Evolutionary conservation across 139 green algal genomes (phyloP).

Genomic region (Marvania coccoides): DNA sequence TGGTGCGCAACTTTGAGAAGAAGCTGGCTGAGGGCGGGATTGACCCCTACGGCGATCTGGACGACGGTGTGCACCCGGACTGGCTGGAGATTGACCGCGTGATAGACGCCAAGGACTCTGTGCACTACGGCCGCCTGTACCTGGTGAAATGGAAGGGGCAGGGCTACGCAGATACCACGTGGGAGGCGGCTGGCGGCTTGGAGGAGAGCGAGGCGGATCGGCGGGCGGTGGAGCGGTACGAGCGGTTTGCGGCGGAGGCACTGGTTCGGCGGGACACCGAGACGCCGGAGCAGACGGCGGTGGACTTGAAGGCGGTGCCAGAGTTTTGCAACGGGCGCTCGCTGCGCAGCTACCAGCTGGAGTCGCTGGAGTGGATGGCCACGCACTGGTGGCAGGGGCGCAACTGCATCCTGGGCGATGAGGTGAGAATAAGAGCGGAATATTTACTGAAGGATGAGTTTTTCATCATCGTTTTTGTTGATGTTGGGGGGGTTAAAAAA

Average conservation of each 20-base stretch:
- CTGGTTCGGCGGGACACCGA: slow-evolving; percentile 51
- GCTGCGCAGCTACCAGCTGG: slow-evolving; percentile 78
- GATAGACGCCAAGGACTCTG: slow-evolving; percentile 11
- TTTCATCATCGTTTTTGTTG: too few species aligned
- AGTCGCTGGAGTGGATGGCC: slow-evolving; percentile 68
- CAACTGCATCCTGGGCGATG: slow-evolving; percentile 88
- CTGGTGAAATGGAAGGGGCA: slow-evolving; percentile 74
- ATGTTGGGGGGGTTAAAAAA: too few species aligned
- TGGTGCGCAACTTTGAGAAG: slow-evolving; percentile 22
- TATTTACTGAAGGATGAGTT: too few species aligned
- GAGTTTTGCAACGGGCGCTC: slow-evolving; percentile 56
- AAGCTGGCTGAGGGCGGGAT: slow-evolving; percentile 6
- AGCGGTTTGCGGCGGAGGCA: neutral
- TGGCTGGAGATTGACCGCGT: slow-evolving; percentile 35
- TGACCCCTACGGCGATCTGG: slow-evolving; percentile 28
- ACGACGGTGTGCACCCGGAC: slow-evolving; percentile 31
- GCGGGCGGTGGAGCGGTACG: neutral
- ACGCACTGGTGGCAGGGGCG: slow-evolving; percentile 40
- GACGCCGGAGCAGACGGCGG: slow-evolving; percentile 25
- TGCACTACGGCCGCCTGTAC: slow-evolving; percentile 14
- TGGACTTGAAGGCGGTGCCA: slow-evolving; percentile 37
- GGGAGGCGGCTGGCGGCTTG: slow-evolving; percentile 54
- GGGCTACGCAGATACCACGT: slow-evolving; percentile 70
- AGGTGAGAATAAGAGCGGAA: slow-evolving; percentile 58
- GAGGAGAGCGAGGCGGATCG: slow-evolving; percentile 1